Base-by-base conservation (phyloP, 1,284 basidiomycete genomes). In the Cryptococcus hybrid region DNA sequence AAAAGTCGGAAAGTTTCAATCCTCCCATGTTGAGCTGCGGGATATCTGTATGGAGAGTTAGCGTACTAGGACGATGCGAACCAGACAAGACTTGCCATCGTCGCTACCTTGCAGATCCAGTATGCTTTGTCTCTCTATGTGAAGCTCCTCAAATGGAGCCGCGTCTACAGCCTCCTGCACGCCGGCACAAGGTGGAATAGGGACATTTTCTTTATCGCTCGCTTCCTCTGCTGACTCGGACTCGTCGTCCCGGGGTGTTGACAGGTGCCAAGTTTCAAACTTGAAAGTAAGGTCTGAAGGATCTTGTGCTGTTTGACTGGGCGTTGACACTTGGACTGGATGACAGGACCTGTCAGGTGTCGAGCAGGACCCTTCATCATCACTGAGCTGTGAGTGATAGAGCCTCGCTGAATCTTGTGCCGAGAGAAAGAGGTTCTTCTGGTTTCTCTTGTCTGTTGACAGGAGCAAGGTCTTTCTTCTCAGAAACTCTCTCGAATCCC, bases 151-250 rank as follows among this genome's bases (percentile, higher is more conserved):
- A 11, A 35, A 15, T 3, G 30, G 11, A 6, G 18, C 46, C 9
- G 40, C 57, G 4, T 55, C 48, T 15, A 44, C 39, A 36, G 7
- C 18, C 24, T 7, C n/a, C 2, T 11, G 18, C 8, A 47, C 52
- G 30, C 54, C 53, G 11, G 13, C 15, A 37, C 5, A 37, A 11
- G 45, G n/a, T 7, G 58, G 56, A 12, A 66, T 24, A 30, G 59
- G 56, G 3, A 61, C 57, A 57, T 75, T 75, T 60, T 76, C 74
- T 58, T 76, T 76, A 51, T 76, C 72, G 36, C 66, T 70, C 15
- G 65, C 69, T 5, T 58, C 67, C 9, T 58, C 61, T 8, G 52
- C 57, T 13, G 46, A 34, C 46, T 49, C 24, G 4, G 49, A 38
- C 13, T 18, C 34, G n/a, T 38, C 37, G 51, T 38, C 35, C 30